phyloP scores from a whole-genome alignment of 2,329 filamentous ascomycete species.

The Fusarium drepaniforme region DNA sequence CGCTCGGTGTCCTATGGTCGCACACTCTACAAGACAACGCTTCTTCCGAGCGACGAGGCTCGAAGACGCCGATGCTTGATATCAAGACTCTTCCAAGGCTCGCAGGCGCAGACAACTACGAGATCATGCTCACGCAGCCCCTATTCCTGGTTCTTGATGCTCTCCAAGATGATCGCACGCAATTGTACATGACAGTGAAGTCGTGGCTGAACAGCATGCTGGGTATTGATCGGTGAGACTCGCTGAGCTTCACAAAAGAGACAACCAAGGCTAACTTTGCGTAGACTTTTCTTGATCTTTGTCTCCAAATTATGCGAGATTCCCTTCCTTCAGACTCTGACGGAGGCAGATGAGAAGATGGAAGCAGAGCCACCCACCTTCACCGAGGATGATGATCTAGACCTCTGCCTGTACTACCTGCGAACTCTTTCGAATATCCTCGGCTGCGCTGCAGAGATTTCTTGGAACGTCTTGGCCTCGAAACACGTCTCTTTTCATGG shows the following conservation, averaged over 20 bases:
- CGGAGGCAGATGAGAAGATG: constrained; percentile 27
- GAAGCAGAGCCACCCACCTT: constrained; percentile 45
- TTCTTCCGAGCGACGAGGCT: constrained; percentile 61
- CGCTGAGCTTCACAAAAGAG: neutral
- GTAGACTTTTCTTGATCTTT: constrained; percentile 71
- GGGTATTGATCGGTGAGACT: constrained; percentile 71
- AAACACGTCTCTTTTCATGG: constrained; percentile 56
- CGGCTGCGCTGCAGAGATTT: constrained; percentile 72
- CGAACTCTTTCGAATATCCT: constrained; percentile 81
- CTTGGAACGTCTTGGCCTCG: constrained; percentile 78
- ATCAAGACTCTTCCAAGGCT: constrained; percentile 54
- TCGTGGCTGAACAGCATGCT: constrained; percentile 81
- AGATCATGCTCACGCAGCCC: constrained; percentile 83
- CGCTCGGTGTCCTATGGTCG: constrained; percentile 85
- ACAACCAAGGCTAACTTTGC: constrained; percentile 6
- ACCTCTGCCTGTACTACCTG: constrained; percentile 83
- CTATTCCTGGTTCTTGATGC: constrained; percentile 86
- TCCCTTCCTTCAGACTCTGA: constrained; percentile 58
- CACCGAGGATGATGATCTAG: constrained; percentile 74
- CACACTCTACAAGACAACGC: constrained; percentile 76
- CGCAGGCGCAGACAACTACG: constrained; percentile 72
- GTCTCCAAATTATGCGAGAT: constrained; percentile 69
- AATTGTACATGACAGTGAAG: constrained; percentile 81
- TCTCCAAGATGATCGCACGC: constrained; percentile 77
- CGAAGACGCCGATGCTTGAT: constrained; percentile 57